A percentile compares a stretch with the other conserved stretches of the same genome.
Evolutionary conservation across 495 filamentous ascomycete genomes (phyloP).

Genomic region (Friedmanniomyces endolithicus): DNA sequence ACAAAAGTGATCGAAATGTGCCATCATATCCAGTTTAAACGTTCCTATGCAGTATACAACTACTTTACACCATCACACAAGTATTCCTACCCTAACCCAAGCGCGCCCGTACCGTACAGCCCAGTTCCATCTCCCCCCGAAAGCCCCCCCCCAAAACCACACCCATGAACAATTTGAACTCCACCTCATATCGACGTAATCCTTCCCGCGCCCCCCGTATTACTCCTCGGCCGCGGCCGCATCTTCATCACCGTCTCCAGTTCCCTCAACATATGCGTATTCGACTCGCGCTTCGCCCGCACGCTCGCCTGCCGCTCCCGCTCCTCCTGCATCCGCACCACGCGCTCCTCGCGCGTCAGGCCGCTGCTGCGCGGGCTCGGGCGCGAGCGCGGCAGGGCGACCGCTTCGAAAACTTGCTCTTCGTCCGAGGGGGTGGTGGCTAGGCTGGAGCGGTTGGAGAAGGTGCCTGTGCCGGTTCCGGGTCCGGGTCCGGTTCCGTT

Average conservation of each 20-base stretch:
- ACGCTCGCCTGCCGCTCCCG: slow-evolving; percentile 53
- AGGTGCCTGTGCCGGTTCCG: slow-evolving; percentile 2
- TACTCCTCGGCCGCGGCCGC: slow-evolving; percentile 49
- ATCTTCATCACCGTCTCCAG: slow-evolving; percentile 80
- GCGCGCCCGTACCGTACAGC: no score
- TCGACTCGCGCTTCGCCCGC: slow-evolving; percentile 63
- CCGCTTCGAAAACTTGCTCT: slow-evolving; percentile 73
- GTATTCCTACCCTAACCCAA: no score
- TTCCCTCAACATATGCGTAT: slow-evolving; percentile 78
- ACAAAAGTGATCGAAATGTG: no score
- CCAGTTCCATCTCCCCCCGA: no score
- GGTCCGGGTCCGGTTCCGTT: no score
- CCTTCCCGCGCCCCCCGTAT: slow-evolving; percentile 30
- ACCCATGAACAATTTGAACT: no score
- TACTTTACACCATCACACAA: no score
- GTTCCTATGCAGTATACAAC: no score
- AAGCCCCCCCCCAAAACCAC: no score
- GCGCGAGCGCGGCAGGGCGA: slow-evolving; percentile 57
- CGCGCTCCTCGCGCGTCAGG: slow-evolving; percentile 74
- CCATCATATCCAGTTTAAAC: no score
- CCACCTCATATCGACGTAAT: slow-evolving; percentile 29
- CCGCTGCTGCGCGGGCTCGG: slow-evolving; percentile 32
- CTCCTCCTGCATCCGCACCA: slow-evolving; percentile 81
- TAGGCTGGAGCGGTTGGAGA: slow-evolving; percentile 34
- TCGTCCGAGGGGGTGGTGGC: slow-evolving; percentile 42